Evolutionary conservation across 441 rosid species (phyloP).

Genomic region (Croton setiger): DNA sequence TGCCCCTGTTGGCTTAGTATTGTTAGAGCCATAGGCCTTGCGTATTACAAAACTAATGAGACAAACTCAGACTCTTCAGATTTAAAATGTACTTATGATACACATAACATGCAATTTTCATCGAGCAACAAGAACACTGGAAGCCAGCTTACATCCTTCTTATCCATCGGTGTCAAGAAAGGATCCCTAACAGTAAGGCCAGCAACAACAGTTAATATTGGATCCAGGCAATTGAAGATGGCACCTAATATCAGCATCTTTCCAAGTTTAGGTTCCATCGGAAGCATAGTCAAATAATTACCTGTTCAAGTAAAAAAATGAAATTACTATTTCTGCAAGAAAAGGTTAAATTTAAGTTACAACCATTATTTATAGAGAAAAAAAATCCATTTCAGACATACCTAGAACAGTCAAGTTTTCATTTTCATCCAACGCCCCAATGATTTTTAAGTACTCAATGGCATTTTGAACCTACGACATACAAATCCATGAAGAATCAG

Average conservation of each 20-base stretch:
- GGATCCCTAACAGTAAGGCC: conserved; percentile 95
- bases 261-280: conserved; percentile 97
- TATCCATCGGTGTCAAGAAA: conserved; percentile 80
- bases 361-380: conserved; percentile 13
- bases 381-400: conserved; percentile 23
- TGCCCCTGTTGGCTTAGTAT: neutral
- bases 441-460: conserved; percentile 72
- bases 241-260: conserved; percentile 91
- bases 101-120: neutral
- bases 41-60: neutral
- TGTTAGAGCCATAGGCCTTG: neutral
- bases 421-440: conserved; percentile 78
- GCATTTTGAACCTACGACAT: conserved; percentile 80
- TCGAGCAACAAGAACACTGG: conserved; percentile 18
- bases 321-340: conserved; percentile 16
- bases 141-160: conserved; percentile 77
- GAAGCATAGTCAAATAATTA: conserved; percentile 70
- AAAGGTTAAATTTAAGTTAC: conserved; percentile 1
- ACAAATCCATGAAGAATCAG: conserved; percentile 1
- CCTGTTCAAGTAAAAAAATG: conserved; percentile 47
- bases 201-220: conserved; percentile 75
- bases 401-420: conserved; percentile 81
- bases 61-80: neutral
- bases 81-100: neutral
- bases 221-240: conserved; percentile 80